Conservation (phyloP, 129 eudicot genomes). For the Flaveria sonorensis region DNA sequence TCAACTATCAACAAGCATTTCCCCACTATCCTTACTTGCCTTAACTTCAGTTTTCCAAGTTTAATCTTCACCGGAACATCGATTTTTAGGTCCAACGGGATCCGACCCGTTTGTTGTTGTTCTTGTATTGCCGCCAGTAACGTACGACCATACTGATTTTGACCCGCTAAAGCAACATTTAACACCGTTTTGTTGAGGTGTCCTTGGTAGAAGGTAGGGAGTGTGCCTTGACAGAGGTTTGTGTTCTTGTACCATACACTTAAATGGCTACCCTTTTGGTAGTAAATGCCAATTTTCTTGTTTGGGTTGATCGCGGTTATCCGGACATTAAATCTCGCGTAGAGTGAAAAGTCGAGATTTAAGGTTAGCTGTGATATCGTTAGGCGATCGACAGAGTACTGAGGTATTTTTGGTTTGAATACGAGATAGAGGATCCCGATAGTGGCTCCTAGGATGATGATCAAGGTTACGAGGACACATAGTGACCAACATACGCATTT, state of each 20-base stretch:
- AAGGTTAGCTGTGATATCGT: constrained; percentile 64
- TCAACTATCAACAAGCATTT: constrained; percentile 73
- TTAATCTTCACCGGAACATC: constrained; percentile 72
- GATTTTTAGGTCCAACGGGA: constrained; percentile 78
- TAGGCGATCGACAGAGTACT: constrained; percentile 71
- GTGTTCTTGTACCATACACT: constrained; percentile 84
- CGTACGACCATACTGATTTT: constrained; percentile 64
- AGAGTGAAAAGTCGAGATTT: constrained; percentile 64
- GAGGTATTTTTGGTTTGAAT: constrained; percentile 74
- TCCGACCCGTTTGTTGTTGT: constrained; percentile 71
- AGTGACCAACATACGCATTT: constrained; percentile 75
- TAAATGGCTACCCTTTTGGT: constrained; percentile 68
- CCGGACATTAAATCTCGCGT: constrained; percentile 63
- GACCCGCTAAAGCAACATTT: constrained; percentile 64
- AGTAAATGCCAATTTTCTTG: constrained; percentile 79
- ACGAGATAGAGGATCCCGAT: constrained; percentile 59
- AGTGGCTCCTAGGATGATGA: constrained; percentile 52
- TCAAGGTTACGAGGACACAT: constrained; percentile 45
- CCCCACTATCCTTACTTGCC: constrained; percentile 70
- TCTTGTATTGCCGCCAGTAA: constrained; percentile 66
- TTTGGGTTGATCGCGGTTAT: constrained; percentile 86
- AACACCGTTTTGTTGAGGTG: constrained; percentile 61
- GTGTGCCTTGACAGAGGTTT: constrained; percentile 70
- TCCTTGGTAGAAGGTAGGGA: constrained; percentile 86
- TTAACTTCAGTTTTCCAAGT: constrained; percentile 64